Percentiles rank a stretch among this genome's conserved stretches.
These are phyloP conservation scores for Spinellus fusiger DNA, from an alignment of 192 early-diverging fungal species.

Conservation along the genomic window DNA sequence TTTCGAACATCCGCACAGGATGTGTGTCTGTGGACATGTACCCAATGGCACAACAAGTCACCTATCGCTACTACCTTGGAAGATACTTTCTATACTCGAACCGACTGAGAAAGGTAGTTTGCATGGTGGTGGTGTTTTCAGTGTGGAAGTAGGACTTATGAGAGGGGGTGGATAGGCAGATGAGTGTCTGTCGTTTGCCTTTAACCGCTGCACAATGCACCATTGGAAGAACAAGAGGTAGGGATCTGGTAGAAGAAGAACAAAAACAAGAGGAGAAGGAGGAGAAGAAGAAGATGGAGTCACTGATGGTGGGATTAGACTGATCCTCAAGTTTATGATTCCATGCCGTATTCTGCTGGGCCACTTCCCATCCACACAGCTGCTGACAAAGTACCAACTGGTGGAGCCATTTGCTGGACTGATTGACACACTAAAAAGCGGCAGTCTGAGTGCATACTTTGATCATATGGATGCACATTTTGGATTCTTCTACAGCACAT, in stretches of 20 bases:
- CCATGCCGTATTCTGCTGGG: conserved; percentile 40
- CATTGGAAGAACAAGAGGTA: conserved; percentile 33
- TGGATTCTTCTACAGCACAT: conserved; percentile 28
- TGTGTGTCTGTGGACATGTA: conserved; percentile 26
- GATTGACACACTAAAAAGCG: conserved; percentile 21
- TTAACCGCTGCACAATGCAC: conserved; percentile 26
- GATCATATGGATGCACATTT: conserved; percentile 16
- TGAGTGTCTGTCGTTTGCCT: conserved; percentile 34
- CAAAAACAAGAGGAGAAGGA: background rate
- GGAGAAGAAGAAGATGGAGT: background rate
- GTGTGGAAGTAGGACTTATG: background rate
- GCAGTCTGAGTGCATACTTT: conserved; percentile 25
- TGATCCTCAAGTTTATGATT: conserved; percentile 36
- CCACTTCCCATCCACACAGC: conserved; percentile 17
- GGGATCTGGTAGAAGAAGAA: too few relatives aligned
- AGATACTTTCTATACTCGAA: conserved; percentile 39
- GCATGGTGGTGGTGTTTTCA: background rate
- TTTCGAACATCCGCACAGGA: conserved; percentile 34
- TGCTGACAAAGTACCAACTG: conserved; percentile 33
- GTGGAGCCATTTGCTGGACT: conserved; percentile 19
- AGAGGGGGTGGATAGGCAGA: conserved; percentile 17
- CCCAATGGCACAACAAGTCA: conserved; percentile 44
- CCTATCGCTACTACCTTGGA: conserved; percentile 41
- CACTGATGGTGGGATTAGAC: background rate
- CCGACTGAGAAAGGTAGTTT: conserved; percentile 28